Conservation (phyloP, 192 early-diverging fungal species). For the Mortierella claussenii region DNA sequence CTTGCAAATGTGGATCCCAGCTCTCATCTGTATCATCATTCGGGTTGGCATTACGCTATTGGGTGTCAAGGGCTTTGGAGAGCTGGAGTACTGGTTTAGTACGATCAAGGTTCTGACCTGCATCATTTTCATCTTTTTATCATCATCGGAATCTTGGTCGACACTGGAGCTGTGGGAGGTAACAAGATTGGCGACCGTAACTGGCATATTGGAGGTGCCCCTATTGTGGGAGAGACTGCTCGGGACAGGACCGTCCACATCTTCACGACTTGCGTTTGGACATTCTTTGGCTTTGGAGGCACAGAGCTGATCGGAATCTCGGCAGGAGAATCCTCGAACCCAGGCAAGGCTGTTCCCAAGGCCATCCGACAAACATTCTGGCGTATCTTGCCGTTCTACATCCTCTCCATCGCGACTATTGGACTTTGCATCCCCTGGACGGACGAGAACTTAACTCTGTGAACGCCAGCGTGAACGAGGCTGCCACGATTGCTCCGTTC, state of each 20-base stretch:
- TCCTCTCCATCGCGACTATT: conserved; percentile 76
- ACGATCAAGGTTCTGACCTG: conserved; percentile 86
- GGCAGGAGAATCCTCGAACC: conserved; percentile 90
- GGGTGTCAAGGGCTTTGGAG: conserved; percentile 74
- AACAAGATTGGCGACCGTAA: conserved; percentile 69
- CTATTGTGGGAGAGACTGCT: conserved; percentile 63
- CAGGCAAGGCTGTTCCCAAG: conserved; percentile 74
- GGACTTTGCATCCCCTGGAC: conserved; percentile 82
- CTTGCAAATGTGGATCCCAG: conserved; percentile 60
- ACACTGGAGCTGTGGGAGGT: conserved; percentile 70
- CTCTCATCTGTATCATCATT: conserved; percentile 64
- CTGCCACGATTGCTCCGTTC: conserved; percentile 76
- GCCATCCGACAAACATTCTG: conserved; percentile 84
- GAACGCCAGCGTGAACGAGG: conserved; percentile 61
- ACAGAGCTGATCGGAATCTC: conserved; percentile 92
- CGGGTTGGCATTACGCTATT: conserved; percentile 70
- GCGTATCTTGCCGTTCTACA: conserved; percentile 85
- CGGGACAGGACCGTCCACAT: conserved; percentile 68
- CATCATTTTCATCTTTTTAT: conserved; percentile 86
- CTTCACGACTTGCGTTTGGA: conserved; percentile 75
- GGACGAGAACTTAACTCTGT: conserved; percentile 61
- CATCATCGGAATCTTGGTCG: conserved; percentile 79
- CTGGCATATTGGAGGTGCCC: conserved; percentile 72
- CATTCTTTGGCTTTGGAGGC: conserved; percentile 86
- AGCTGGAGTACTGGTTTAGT: conserved; percentile 82